These are phyloP conservation scores for Phytophthora cryptogea DNA, from an alignment of 352 stramenopile genomes.

Conservation along the genomic window DNA sequence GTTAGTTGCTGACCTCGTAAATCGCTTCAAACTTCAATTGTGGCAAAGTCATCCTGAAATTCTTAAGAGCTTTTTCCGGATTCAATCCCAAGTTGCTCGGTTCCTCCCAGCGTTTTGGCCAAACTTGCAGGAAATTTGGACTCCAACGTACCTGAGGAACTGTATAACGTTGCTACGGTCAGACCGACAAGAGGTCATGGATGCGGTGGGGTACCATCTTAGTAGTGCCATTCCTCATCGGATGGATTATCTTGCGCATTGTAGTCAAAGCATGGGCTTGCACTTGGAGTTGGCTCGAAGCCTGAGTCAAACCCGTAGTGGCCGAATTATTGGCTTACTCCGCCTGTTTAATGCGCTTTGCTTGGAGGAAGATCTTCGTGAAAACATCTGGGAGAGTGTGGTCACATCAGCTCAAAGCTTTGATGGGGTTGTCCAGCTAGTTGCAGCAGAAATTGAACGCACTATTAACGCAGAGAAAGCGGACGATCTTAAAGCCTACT, in stretches of 20 bases:
- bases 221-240: slow-evolving; percentile 15
- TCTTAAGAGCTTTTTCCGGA: slow-evolving; percentile 17
- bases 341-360: slow-evolving; percentile 12
- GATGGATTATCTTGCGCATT: slow-evolving; percentile 17
- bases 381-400: slow-evolving; percentile 19
- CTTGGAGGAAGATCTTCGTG: slow-evolving; percentile 15
- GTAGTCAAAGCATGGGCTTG: slow-evolving; percentile 10
- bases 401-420: slow-evolving; percentile 1
- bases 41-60: slow-evolving; percentile 20
- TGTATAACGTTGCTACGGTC: slow-evolving; percentile 16
- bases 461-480: slow-evolving; percentile 1
- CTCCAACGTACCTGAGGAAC: slow-evolving; percentile 12
- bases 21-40: slow-evolving; percentile 23
- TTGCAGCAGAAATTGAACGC: slow-evolving; percentile 1
- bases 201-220: slow-evolving; percentile 12
- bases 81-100: slow-evolving; percentile 17
- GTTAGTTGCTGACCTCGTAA: slow-evolving; percentile 14
- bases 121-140: slow-evolving; percentile 17
- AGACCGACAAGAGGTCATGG: neutral
- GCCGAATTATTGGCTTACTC: slow-evolving; percentile 12
- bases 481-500: slow-evolving; percentile 16
- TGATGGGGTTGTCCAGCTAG: slow-evolving; percentile 6
- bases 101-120: slow-evolving; percentile 14
- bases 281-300: slow-evolving; percentile 8
- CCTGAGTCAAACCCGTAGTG: neutral